Percentiles rank a stretch among this genome's conserved stretches.
phyloP scores from a whole-genome alignment of 176 grass and related monocot species.

The Oryza coarctata region DNA sequence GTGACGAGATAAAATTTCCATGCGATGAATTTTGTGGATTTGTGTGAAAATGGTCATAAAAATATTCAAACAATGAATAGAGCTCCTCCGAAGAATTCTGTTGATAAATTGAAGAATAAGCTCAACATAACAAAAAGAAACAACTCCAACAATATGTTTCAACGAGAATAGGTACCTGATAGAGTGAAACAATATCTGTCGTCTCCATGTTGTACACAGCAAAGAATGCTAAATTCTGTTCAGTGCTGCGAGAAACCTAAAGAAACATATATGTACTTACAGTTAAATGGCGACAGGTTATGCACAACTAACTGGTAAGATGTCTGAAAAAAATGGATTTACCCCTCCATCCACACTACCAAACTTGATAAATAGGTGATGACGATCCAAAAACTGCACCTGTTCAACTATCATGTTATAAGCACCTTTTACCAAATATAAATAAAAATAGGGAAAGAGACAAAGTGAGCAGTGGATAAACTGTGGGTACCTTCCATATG shows the following conservation, averaged over 20 bases:
- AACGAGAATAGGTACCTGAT: conserved; percentile 56
- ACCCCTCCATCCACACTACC: conserved; percentile 93
- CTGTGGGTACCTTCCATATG: conserved; percentile 81
- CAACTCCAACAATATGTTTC: neutral
- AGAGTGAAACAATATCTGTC: conserved; percentile 86
- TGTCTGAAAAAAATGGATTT: conserved; percentile 35
- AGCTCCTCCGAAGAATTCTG: conserved; percentile 97
- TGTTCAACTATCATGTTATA: conserved; percentile 64
- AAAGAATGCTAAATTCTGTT: conserved; percentile 89
- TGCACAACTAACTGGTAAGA: conserved; percentile 21
- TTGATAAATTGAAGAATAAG: conserved; percentile 36
- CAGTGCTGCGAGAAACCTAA: conserved; percentile 77
- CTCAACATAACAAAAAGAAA: neutral
- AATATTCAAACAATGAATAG: conserved; percentile 81
- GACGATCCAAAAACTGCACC: conserved; percentile 95
- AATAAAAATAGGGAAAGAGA: neutral
- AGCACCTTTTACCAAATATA: conserved; percentile 41
- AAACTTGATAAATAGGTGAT: conserved; percentile 97
- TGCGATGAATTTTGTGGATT: conserved; percentile 69
- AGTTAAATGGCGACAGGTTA: conserved; percentile 28
- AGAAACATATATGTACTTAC: neutral
- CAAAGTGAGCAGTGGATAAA: conserved; percentile 5
- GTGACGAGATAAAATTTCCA: conserved; percentile 80
- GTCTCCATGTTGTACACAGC: conserved; percentile 99
- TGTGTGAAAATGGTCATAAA: conserved; percentile 89